Conservation (phyloP, 306 rosid genomes). For the Cicer chorassanicum region DNA sequence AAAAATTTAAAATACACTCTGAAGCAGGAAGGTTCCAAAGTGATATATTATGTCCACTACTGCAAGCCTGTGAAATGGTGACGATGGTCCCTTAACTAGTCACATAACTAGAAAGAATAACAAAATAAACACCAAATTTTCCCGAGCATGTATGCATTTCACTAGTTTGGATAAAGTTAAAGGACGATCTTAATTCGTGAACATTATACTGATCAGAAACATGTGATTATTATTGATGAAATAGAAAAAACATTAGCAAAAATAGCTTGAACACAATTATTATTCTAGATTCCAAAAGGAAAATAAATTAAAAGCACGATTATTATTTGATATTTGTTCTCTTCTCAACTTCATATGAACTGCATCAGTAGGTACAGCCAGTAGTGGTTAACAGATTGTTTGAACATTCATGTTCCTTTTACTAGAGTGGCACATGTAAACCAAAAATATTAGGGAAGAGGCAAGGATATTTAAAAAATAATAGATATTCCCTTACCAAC, state of each 20-base stretch:
- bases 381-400: conserved; percentile 11
- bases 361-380: conserved; percentile 21
- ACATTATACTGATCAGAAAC: conserved; percentile 20
- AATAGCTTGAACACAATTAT: background rate
- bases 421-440: conserved; percentile 10
- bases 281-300: background rate
- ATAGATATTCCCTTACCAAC: conserved; percentile 71
- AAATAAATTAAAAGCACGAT: background rate
- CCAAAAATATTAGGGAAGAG: conserved; percentile 22
- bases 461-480: conserved; percentile 8
- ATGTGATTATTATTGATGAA: conserved; percentile 13
- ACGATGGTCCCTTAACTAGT: conserved; percentile 35
- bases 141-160: conserved; percentile 22
- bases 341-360: conserved; percentile 24
- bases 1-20: conserved; percentile 68
- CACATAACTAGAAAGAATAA: conserved; percentile 33
- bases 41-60: conserved; percentile 77
- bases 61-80: conserved; percentile 68
- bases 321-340: conserved; percentile 24
- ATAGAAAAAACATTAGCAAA: conserved; percentile 9
- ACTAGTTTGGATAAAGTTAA: conserved; percentile 28
- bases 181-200: conserved; percentile 18
- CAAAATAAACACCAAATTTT: conserved; percentile 17
- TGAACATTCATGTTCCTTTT: conserved; percentile 25
- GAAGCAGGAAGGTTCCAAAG: conserved; percentile 94